phyloP scores from a whole-genome alignment of 1,284 basidiomycete species.

The Schizopora paradoxa region DNA sequence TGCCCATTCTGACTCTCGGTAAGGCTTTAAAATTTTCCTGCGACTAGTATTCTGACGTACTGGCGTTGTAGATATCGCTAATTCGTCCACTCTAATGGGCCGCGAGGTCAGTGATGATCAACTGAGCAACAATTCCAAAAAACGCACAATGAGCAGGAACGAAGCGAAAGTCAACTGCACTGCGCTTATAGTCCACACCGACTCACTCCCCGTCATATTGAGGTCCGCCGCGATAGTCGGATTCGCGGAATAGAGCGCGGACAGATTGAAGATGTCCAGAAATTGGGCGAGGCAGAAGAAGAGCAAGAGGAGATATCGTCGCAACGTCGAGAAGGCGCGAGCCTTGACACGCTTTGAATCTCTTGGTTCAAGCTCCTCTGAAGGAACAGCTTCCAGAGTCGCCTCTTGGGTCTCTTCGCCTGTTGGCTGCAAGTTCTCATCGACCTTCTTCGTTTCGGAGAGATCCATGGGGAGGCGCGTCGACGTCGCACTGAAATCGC shows the following conservation, averaged over 20 bases:
- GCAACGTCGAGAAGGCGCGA: conserved; percentile 17
- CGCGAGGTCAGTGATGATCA: neutral
- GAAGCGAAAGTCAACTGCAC: conserved; percentile 39
- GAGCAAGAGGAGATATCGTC: conserved; percentile 26
- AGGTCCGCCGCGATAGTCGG: conserved; percentile 23
- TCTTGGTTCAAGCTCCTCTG: too few relatives aligned
- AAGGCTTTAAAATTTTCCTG: neutral
- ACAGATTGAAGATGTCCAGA: conserved; percentile 30
- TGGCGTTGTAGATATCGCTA: conserved; percentile 32
- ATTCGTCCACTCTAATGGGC: conserved; percentile 29
- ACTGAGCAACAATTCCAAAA: conserved; percentile 1
- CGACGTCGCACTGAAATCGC: too few relatives aligned
- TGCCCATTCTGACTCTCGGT: conserved; percentile 16
- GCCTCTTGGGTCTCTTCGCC: too few relatives aligned
- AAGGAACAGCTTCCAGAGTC: too few relatives aligned
- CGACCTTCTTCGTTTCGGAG: too few relatives aligned
- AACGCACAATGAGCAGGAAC: conserved; percentile 35
- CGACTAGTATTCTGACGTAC: conserved; percentile 19
- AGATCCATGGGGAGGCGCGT: too few relatives aligned
- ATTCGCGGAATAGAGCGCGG: conserved; percentile 25
- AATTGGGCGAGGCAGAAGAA: conserved; percentile 44
- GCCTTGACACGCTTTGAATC: too few relatives aligned
- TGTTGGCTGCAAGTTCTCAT: too few relatives aligned
- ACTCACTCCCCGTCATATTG: conserved; percentile 24
- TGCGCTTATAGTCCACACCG: conserved; percentile 35